Percentiles rank a stretch among this genome's conserved stretches.
Conservation (phyloP, 2,329 filamentous ascomycete genomes). For the Colletotrichum aenigma region DNA sequence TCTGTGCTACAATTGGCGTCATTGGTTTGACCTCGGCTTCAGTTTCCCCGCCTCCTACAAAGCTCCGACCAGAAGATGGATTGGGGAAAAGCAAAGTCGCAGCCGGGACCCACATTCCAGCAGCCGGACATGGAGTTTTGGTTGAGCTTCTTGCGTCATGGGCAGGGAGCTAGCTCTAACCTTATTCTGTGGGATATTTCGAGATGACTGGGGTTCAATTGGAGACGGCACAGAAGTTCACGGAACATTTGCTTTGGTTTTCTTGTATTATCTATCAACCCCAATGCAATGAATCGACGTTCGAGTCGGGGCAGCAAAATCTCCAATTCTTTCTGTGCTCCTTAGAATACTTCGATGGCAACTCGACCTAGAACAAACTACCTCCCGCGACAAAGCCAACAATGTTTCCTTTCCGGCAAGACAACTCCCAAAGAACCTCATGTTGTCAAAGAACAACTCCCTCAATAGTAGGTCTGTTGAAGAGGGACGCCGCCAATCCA, state of each 20-base stretch:
- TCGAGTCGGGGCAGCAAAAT: background rate
- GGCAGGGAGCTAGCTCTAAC: background rate
- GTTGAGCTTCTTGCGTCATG: background rate
- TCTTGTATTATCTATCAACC: background rate
- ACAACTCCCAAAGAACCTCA: too few relatives aligned
- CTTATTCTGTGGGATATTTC: background rate
- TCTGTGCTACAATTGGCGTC: background rate
- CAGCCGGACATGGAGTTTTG: background rate
- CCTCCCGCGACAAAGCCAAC: too few relatives aligned
- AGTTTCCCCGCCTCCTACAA: background rate
- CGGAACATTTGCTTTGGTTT: background rate
- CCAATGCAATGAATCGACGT: background rate
- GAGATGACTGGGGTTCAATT: background rate
- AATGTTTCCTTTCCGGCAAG: too few relatives aligned
- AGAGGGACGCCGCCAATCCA: too few relatives aligned
- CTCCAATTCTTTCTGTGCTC: background rate
- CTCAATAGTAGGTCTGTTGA: too few relatives aligned
- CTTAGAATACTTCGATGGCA: too few relatives aligned
- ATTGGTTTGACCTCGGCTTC: background rate
- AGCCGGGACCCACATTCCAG: background rate
- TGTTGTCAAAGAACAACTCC: too few relatives aligned
- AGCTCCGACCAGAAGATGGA: background rate
- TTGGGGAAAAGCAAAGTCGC: background rate
- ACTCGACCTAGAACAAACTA: too few relatives aligned
- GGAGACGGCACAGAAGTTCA: background rate